These are phyloP conservation scores for Starmera pachycereana DNA, from an alignment of 805 yeast genomes.

Conservation along the genomic window DNA sequence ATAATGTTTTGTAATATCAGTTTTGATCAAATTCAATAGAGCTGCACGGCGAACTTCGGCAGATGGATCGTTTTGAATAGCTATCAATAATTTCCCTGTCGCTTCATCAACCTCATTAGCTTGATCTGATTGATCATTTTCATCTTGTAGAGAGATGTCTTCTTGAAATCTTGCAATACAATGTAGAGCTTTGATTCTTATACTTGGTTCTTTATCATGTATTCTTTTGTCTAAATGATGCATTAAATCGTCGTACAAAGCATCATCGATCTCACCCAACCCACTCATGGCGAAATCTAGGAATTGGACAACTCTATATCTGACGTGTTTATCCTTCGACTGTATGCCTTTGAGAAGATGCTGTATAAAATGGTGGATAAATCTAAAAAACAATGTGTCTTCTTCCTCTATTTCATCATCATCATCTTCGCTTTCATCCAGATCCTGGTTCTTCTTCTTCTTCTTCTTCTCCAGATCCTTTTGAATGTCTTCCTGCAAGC, in stretches of 20 bases:
- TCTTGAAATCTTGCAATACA: conserved; percentile 72
- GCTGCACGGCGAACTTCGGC: conserved; percentile 89
- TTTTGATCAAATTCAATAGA: conserved; percentile 55
- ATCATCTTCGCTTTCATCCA: neutral
- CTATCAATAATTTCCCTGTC: conserved; percentile 33
- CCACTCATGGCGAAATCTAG: conserved; percentile 61
- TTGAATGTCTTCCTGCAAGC: conserved; percentile 21
- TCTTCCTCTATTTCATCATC: conserved; percentile 28
- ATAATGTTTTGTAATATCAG: conserved; percentile 39
- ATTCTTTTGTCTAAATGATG: conserved; percentile 53
- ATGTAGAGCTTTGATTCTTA: conserved; percentile 77
- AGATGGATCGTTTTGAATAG: conserved; percentile 67
- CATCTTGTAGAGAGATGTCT: conserved; percentile 11
- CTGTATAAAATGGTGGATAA: conserved; percentile 49
- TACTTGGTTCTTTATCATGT: conserved; percentile 64
- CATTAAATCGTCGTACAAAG: conserved; percentile 51
- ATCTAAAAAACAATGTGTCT: conserved; percentile 32
- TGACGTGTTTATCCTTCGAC: conserved; percentile 63
- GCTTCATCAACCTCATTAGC: conserved; percentile 34
- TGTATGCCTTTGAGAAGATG: conserved; percentile 73
- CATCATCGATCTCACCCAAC: conserved; percentile 67
- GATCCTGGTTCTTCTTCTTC: conserved; percentile 18
- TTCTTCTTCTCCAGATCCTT: conserved; percentile 15
- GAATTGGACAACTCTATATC: conserved; percentile 72
- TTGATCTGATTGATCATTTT: conserved; percentile 7